A percentile compares a stretch with the other conserved stretches of the same genome.
phyloP scores from a whole-genome alignment of 345 rosid species.

The Acer campestre region DNA sequence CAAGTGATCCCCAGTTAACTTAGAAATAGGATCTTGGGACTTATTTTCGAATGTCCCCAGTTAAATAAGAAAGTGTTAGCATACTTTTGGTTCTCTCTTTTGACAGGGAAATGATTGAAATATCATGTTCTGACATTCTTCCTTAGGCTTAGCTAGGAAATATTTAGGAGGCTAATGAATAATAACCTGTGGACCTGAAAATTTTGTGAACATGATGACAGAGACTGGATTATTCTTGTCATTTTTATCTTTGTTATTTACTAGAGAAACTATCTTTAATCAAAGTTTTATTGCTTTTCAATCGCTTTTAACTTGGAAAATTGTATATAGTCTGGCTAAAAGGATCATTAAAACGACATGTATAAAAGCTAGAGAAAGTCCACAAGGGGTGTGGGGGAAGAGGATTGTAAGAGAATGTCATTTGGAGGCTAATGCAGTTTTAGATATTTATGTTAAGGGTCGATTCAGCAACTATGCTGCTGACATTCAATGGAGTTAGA shows the following conservation, averaged over 20 bases:
- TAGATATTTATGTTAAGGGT: neutral
- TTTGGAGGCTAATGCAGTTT: neutral
- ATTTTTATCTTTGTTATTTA: neutral
- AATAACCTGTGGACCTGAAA: neutral
- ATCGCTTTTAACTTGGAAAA: neutral
- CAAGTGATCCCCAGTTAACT: neutral
- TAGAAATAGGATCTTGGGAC: neutral
- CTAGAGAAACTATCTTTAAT: neutral
- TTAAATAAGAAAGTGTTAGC: neutral
- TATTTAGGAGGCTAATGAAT: neutral
- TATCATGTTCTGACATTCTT: neutral
- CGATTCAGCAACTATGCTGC: neutral
- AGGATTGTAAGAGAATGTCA: neutral
- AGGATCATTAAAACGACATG: too few relatives aligned
- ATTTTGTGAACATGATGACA: neutral
- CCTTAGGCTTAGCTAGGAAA: neutral
- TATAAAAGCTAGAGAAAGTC: too few relatives aligned
- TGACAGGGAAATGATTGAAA: neutral
- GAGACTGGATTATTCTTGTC: neutral
- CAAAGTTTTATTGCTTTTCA: neutral
- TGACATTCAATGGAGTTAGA: neutral
- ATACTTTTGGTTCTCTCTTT: neutral
- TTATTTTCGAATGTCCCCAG: too few relatives aligned
- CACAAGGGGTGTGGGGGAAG: neutral
- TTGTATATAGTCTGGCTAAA: too few relatives aligned